Conservation (phyloP, 129 eudicot species). For the Lactuca sativa region DNA sequence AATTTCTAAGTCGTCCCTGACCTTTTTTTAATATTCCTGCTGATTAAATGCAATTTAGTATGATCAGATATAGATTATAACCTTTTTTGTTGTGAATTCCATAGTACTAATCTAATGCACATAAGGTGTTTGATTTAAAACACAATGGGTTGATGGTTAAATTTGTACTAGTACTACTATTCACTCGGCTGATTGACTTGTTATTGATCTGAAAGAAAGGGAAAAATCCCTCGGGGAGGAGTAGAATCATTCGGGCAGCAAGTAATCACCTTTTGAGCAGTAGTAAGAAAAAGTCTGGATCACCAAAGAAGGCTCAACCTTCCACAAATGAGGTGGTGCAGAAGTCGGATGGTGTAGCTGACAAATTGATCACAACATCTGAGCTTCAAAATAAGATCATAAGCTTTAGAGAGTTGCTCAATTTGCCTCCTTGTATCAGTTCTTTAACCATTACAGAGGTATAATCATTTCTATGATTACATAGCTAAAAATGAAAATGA, state of each 20-base stretch:
- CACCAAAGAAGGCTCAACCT: slow-evolving; percentile 16
- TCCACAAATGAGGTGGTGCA: slow-evolving; percentile 12
- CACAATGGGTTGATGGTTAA: neutral
- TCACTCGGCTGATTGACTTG: slow-evolving; percentile 7
- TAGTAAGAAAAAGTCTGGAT: slow-evolving; percentile 16
- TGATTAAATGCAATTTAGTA: neutral
- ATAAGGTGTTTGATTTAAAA: slow-evolving; percentile 23
- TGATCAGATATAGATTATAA: neutral
- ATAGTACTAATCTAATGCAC: slow-evolving; percentile 24
- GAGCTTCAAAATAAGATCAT: slow-evolving; percentile 64
- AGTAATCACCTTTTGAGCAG: slow-evolving; percentile 12
- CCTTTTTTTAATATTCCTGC: neutral
- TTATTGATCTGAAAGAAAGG: slow-evolving; percentile 38
- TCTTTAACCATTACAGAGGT: slow-evolving; percentile 71
- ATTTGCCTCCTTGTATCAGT: slow-evolving; percentile 54
- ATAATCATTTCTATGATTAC: slow-evolving; percentile 7
- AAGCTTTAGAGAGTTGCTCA: slow-evolving; percentile 69
- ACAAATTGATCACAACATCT: slow-evolving; percentile 37
- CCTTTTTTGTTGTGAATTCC: neutral
- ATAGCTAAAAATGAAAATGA: neutral
- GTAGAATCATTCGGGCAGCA: slow-evolving; percentile 21
- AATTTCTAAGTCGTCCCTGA: neutral
- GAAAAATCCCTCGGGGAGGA: slow-evolving; percentile 23
- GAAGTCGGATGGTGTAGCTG: slow-evolving; percentile 39
- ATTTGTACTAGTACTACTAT: slow-evolving; percentile 11